Conservation (phyloP, 1,284 basidiomycete species). For the Coriolopsis trogii region DNA sequence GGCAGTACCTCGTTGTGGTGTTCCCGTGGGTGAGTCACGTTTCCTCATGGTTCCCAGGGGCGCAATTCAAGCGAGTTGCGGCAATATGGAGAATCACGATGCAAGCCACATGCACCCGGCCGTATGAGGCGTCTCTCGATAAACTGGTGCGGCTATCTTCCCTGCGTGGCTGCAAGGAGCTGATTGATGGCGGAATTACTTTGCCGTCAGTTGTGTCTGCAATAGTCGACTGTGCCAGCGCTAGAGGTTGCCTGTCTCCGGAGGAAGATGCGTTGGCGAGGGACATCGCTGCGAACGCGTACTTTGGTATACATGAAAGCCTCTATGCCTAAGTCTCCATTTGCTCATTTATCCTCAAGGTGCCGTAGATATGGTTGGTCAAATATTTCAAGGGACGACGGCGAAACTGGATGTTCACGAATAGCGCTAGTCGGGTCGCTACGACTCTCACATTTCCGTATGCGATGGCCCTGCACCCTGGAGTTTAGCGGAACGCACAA, state of each 20-base stretch:
- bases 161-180: too few species aligned
- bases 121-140: slow-evolving; percentile 7
- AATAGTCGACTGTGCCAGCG: too few species aligned
- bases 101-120: slow-evolving; percentile 3
- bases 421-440: not conserved
- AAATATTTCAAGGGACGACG: not conserved
- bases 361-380: not conserved
- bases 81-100: slow-evolving; percentile 1
- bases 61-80: slow-evolving; percentile 5
- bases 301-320: too few species aligned
- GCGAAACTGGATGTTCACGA: not conserved
- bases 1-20: slow-evolving; percentile 15
- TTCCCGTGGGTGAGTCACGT: slow-evolving; percentile 14
- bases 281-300: too few species aligned
- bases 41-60: slow-evolving; percentile 20
- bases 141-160: too few species aligned
- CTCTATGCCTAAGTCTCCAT: too few species aligned
- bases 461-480: slow-evolving; percentile 28
- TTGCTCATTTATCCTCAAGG: not conserved
- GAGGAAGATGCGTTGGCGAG: too few species aligned
- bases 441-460: slow-evolving; percentile 9
- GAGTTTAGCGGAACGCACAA: slow-evolving; percentile 30
- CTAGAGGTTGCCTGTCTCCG: too few species aligned
- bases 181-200: too few species aligned
- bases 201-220: too few species aligned